Conservation (phyloP, 805 yeast genomes). For the Saccharomyces mikatae region DNA sequence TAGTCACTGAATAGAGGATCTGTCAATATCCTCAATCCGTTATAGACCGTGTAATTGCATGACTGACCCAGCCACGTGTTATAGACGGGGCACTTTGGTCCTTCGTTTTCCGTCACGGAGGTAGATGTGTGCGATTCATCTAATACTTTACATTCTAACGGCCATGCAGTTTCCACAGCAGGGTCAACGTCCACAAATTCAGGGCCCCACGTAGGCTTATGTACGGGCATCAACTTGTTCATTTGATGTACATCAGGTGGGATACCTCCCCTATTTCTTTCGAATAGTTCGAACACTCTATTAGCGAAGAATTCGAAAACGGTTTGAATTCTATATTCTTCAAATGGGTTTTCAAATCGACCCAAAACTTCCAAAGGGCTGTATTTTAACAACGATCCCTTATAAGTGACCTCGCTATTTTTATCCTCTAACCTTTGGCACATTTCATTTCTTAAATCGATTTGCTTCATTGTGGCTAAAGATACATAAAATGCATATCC, state of each 20-base stretch:
- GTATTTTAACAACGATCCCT: conserved; percentile 31
- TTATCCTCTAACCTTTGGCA: conserved; percentile 11
- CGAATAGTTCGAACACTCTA: conserved; percentile 62
- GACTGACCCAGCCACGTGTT: conserved; percentile 93
- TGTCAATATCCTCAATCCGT: conserved; percentile 67
- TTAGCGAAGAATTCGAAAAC: conserved; percentile 75
- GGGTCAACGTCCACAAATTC: conserved; percentile 3
- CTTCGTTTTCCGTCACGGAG: background rate
- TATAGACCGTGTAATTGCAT: conserved; percentile 65
- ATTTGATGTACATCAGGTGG: conserved; percentile 43
- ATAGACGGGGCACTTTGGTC: conserved; percentile 10
- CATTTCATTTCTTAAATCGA: conserved; percentile 35
- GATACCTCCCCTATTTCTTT: conserved; percentile 51
- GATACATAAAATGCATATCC: conserved; percentile 59
- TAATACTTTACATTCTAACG: background rate
- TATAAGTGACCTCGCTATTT: conserved; percentile 9
- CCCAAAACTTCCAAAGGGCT: conserved; percentile 55
- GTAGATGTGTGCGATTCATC: background rate
- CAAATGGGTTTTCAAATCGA: conserved; percentile 82
- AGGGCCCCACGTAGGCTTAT: conserved; percentile 42
- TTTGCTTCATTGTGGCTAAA: conserved; percentile 44
- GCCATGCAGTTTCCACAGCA: background rate
- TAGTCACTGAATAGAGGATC: conserved; percentile 75
- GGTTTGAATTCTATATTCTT: conserved; percentile 84
- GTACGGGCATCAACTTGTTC: conserved; percentile 49